Evolutionary conservation across 2,329 filamentous ascomycete species (phyloP).

Genomic region (Aspergillus pseudoterreus): DNA sequence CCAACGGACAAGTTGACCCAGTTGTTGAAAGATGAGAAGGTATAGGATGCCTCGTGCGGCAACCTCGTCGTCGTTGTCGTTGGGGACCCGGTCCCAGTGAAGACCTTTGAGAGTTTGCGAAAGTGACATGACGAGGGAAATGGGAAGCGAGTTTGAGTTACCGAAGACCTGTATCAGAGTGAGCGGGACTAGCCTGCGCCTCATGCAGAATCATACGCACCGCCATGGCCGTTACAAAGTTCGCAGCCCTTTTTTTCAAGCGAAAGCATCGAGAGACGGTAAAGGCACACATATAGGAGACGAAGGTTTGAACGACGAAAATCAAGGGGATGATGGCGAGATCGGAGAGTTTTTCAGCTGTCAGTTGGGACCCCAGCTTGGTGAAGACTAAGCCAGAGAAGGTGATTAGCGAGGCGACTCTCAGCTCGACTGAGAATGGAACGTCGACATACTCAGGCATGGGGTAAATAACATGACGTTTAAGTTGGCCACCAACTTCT

Average conservation of each 20-base stretch:
- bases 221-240: slow-evolving; percentile 96
- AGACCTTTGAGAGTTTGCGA: slow-evolving; percentile 88
- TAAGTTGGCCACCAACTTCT: slow-evolving; percentile 94
- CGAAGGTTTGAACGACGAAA: slow-evolving; percentile 79
- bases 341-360: slow-evolving; percentile 82
- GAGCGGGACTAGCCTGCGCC: too few relatives aligned
- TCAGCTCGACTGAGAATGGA: not conserved
- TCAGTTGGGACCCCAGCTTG: slow-evolving; percentile 91
- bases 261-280: slow-evolving; percentile 70
- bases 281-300: slow-evolving; percentile 77
- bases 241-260: slow-evolving; percentile 79
- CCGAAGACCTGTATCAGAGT: slow-evolving; percentile 66
- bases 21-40: slow-evolving; percentile 93
- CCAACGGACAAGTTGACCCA: slow-evolving; percentile 93
- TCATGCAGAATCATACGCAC: slow-evolving; percentile 41
- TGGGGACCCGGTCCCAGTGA: slow-evolving; percentile 87
- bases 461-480: slow-evolving; percentile 97
- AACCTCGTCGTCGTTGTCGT: slow-evolving; percentile 94
- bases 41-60: slow-evolving; percentile 92
- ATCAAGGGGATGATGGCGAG: slow-evolving; percentile 94
- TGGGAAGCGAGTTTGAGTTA: slow-evolving; percentile 96
- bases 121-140: slow-evolving; percentile 89
- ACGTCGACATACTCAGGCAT: slow-evolving; percentile 76
- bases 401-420: slow-evolving; percentile 8
- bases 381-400: slow-evolving; percentile 68